These are phyloP conservation scores for Vigna nakashimae DNA, from an alignment of 306 rosid species.

Conservation along the genomic window DNA sequence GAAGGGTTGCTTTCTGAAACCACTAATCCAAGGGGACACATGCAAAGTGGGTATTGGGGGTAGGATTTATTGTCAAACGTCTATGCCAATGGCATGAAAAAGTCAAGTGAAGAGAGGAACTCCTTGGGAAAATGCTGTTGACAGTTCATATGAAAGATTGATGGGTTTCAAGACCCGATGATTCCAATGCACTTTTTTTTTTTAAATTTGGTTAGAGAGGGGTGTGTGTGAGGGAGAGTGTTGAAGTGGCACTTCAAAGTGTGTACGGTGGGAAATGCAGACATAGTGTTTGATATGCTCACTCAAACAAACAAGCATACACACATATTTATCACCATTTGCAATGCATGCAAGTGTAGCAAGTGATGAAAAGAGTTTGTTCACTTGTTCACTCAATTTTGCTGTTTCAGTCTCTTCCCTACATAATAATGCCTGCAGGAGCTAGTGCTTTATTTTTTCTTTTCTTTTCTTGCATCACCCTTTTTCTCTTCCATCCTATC, in stretches of 20 bases:
- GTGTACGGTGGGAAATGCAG: constrained; percentile 43
- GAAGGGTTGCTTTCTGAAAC: constrained; percentile 60
- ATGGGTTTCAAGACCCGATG: constrained; percentile 39
- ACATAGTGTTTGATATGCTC: constrained; percentile 34
- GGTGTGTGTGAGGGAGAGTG: no score
- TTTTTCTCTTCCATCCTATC: constrained; percentile 39
- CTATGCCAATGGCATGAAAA: constrained; percentile 40
- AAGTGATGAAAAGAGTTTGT: constrained; percentile 45
- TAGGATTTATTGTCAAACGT: constrained; percentile 32
- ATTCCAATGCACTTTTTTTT: constrained; percentile 35
- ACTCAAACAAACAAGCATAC: not conserved
- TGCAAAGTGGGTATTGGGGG: constrained; percentile 39
- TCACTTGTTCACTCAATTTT: constrained; percentile 55
- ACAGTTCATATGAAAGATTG: constrained; percentile 55
- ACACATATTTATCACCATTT: not conserved
- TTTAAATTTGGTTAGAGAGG: not conserved
- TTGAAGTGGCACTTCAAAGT: constrained; percentile 39
- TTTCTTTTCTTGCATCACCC: constrained; percentile 47
- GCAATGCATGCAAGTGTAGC: constrained; percentile 52
- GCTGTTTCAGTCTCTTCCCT: constrained; percentile 65
- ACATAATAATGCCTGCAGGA: constrained; percentile 79
- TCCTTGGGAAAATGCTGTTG: constrained; percentile 39
- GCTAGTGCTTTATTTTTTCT: constrained; percentile 52
- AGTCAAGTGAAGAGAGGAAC: constrained; percentile 35
- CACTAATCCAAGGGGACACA: constrained; percentile 51